Conservation (phyloP, 495 filamentous ascomycete species). For the Podospora didyma region DNA sequence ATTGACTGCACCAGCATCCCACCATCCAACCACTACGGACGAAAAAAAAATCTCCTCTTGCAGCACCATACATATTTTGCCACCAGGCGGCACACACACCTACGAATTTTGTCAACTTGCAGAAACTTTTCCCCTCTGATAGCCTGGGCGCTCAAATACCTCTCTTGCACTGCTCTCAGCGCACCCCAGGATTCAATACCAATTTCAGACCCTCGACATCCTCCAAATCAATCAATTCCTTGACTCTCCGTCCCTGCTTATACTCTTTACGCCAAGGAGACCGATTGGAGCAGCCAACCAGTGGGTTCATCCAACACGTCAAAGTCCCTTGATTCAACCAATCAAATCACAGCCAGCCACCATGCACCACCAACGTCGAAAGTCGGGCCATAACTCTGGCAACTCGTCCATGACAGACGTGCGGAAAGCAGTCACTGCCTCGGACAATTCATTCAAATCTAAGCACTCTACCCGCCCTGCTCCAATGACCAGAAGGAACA, state of each 20-base stretch:
- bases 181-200: not conserved
- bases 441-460: slow-evolving; percentile 26
- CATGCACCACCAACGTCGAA: slow-evolving; percentile 49
- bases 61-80: slow-evolving; percentile 29
- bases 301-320: too few relatives aligned
- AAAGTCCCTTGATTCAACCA: too few relatives aligned
- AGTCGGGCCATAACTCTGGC: slow-evolving; percentile 44
- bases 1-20: slow-evolving; percentile 7
- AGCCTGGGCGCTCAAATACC: slow-evolving; percentile 3
- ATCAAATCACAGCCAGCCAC: slow-evolving; percentile 25
- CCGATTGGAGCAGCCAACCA: too few relatives aligned
- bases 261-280: too few relatives aligned
- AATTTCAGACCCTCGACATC: not conserved
- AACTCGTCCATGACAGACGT: slow-evolving; percentile 48
- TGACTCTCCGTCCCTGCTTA: not conserved
- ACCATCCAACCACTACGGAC: slow-evolving; percentile 2
- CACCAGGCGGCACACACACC: slow-evolving; percentile 20
- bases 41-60: slow-evolving; percentile 26
- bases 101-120: slow-evolving; percentile 6
- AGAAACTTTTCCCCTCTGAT: slow-evolving; percentile 5
- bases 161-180: slow-evolving; percentile 3
- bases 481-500: slow-evolving; percentile 34
- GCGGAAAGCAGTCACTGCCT: slow-evolving; percentile 35
- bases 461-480: slow-evolving; percentile 36
- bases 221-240: not conserved